Conservation (phyloP, 73 alveolate species). For the Paraurostyla sp. region DNA sequence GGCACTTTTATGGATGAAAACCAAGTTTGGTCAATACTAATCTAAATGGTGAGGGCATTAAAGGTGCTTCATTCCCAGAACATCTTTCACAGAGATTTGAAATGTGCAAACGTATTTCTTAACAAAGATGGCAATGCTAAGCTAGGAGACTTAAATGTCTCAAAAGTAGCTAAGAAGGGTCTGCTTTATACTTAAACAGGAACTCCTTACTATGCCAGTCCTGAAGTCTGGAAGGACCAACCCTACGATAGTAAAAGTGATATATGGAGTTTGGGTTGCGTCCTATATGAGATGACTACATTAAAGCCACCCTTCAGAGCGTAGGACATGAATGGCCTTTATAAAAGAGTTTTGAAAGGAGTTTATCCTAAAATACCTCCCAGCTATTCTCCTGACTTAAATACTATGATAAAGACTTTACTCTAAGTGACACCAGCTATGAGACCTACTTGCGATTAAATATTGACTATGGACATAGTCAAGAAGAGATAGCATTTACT, state of each 20-base stretch:
- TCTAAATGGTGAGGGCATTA: constrained; percentile 66
- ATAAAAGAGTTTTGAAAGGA: constrained; percentile 76
- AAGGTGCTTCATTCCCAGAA: constrained; percentile 65
- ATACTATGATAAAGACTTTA: constrained; percentile 55
- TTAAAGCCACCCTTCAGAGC: constrained; percentile 82
- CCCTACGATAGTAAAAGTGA: constrained; percentile 75
- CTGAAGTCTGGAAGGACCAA: constrained; percentile 83
- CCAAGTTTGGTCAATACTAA: constrained; percentile 64
- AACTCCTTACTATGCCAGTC: constrained; percentile 78
- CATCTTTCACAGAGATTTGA: constrained; percentile 73
- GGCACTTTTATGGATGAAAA: constrained; percentile 53
- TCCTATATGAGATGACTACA: constrained; percentile 80
- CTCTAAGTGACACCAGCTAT: constrained; percentile 48
- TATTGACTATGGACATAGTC: constrained; percentile 54
- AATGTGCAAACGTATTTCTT: constrained; percentile 82
- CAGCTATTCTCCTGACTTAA: constrained; percentile 55
- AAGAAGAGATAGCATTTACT: constrained; percentile 42
- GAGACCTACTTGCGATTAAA: constrained; percentile 71
- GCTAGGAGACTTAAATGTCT: constrained; percentile 87
- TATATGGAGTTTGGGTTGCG: constrained; percentile 84
- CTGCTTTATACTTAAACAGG: constrained; percentile 83
- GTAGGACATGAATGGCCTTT: constrained; percentile 69
- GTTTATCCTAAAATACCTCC: constrained; percentile 69
- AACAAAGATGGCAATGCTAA: constrained; percentile 76
- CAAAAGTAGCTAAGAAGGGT: constrained; percentile 84